These are phyloP conservation scores for Hypoxylon crocopeplum DNA, from an alignment of 495 filamentous ascomycete genomes.

Conservation along the genomic window DNA sequence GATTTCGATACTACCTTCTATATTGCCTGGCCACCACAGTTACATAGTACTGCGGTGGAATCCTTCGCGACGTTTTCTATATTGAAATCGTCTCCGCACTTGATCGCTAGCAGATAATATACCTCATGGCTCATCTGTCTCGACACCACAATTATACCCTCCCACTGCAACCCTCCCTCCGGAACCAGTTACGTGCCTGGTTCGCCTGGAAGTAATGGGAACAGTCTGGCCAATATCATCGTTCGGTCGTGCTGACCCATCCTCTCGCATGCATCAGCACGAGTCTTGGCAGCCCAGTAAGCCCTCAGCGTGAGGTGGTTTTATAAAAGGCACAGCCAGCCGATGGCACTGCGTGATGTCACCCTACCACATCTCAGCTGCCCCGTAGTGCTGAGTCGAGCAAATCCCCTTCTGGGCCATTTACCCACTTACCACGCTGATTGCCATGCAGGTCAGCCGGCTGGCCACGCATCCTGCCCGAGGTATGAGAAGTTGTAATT, in stretches of 20 bases:
- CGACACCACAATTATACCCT: constrained; percentile 5
- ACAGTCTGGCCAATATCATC: constrained; percentile 20
- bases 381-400: constrained; percentile 28
- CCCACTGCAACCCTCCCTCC: constrained; percentile 15
- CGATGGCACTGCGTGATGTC: constrained; percentile 24
- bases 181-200: constrained; percentile 10
- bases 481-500: background rate
- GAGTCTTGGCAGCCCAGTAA: constrained; percentile 29
- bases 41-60: constrained; percentile 5
- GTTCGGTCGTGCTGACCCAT: constrained; percentile 13
- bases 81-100: no score
- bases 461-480: constrained; percentile 21
- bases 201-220: constrained; percentile 1
- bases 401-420: no score
- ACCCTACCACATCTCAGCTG: constrained; percentile 33
- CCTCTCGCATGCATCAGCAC: constrained; percentile 5
- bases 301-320: constrained; percentile 7
- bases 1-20: constrained; percentile 13
- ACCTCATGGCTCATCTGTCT: constrained; percentile 7
- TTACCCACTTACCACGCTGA: constrained; percentile 24
- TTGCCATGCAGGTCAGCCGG: constrained; percentile 27
- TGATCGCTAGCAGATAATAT: background rate
- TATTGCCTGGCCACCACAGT: background rate
- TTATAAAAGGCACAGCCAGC: constrained; percentile 28
- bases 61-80: constrained; percentile 24